Evolutionary conservation across 2,329 filamentous ascomycete genomes (phyloP), one percentile per base, ranked within the genome.

Genomic region (Neonectria neomacrospora): DNA sequence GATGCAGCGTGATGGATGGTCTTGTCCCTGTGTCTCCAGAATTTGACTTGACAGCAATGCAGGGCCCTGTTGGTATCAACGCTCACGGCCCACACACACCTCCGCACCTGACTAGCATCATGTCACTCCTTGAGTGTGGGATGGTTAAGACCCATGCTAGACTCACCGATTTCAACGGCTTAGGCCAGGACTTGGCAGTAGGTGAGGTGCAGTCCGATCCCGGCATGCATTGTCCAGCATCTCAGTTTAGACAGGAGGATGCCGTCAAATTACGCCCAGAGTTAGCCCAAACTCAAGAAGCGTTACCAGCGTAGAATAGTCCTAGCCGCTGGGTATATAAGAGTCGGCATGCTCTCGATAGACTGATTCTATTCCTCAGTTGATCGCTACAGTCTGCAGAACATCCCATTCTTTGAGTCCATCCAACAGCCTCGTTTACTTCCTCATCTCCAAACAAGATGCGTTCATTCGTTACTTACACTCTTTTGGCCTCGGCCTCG

Each of bases 401-500:
- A 5, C 41, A 12, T 37, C 20, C 23, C n/a, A 56, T n/a, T 42
- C 22, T 28, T 41, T 16, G n/a, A 39, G 45, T 41, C 47, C 54
- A 50, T 45, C 37, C 34, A 57, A 16, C 16, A 32, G n/a, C n/a
- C 32, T 12, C 28, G n/a, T 11, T 50, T 50, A 6, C n/a, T 20
- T 18, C 47, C 50, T n/a, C 28, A 50, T 45, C 23, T 32, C 55
- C 32, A 18, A 54, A 54, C 28, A 71, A 58, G 9, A 70, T 70
- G 68, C 58, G 34, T 60, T 67, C 68, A 1, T 39, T 66, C 51
- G 50, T 53, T 44, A 52, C 61, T 1, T 69, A 67, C 66, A 47
- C 61, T 61, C 61, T 70, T 61, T 62, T 70, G 68, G 68, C 68
- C 44, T 71, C 66, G 12, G 58, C 66, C 57, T 48, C 68, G 12